phyloP scores from a whole-genome alignment of 495 filamentous ascomycete genomes.

The Daldinia decipiens region DNA sequence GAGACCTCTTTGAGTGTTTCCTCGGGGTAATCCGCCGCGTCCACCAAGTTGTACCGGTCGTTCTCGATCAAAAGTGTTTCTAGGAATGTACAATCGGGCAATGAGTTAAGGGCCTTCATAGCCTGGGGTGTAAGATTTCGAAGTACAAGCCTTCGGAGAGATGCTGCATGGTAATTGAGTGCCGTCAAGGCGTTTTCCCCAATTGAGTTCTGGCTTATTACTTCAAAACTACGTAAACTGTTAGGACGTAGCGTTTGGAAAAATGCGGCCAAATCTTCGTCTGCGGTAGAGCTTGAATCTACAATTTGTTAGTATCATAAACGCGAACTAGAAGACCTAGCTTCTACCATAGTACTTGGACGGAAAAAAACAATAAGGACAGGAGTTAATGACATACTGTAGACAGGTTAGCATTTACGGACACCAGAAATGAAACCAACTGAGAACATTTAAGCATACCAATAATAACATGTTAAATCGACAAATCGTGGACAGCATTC shows the following conservation, averaged over 20 bases:
- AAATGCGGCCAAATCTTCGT: slow-evolving; percentile 66
- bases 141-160: slow-evolving; percentile 67
- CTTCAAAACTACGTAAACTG: slow-evolving; percentile 67
- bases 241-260: slow-evolving; percentile 66
- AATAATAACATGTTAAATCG: slow-evolving; percentile 65
- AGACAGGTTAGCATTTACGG: slow-evolving; percentile 9
- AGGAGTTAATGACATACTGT: slow-evolving; percentile 16
- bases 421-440: not conserved
- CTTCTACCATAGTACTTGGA: not conserved
- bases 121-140: slow-evolving; percentile 59
- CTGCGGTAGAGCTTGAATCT: slow-evolving; percentile 53
- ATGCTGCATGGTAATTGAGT: slow-evolving; percentile 65
- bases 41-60: slow-evolving; percentile 37
- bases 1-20: slow-evolving; percentile 63
- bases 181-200: slow-evolving; percentile 66
- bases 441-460: slow-evolving; percentile 11
- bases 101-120: slow-evolving; percentile 58
- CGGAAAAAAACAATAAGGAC: not conserved
- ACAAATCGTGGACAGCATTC: slow-evolving; percentile 70
- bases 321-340: not conserved
- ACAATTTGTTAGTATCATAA: slow-evolving; percentile 12
- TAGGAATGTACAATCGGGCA: slow-evolving; percentile 64
- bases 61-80: slow-evolving; percentile 63
- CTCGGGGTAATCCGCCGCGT: slow-evolving; percentile 58
- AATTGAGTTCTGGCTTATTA: slow-evolving; percentile 63